Conservation (phyloP, 192 early-diverging fungal species). For the Backusella morwellensis region DNA sequence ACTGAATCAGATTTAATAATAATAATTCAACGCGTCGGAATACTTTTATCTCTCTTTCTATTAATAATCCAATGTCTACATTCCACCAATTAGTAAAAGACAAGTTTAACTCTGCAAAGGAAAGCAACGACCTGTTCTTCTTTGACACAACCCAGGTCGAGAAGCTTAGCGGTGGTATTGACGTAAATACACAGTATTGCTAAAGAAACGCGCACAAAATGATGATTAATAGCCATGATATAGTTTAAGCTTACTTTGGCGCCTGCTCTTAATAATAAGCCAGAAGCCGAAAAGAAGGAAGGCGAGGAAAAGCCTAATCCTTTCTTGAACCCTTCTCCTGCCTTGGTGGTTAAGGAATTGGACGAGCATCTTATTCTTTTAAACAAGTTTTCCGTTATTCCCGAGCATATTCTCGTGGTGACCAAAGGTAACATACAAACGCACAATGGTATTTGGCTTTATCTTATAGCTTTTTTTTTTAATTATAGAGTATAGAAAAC, state of each 20-base stretch:
- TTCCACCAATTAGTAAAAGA: conserved; percentile 8
- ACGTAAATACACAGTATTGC: background rate
- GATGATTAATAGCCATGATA: background rate
- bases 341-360: conserved; percentile 43
- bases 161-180: background rate
- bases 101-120: conserved; percentile 2
- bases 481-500: conserved; percentile 46
- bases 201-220: too few species aligned
- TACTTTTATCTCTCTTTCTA: background rate
- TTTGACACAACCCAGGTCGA: conserved; percentile 10
- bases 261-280: conserved; percentile 43
- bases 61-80: background rate
- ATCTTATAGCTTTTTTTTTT: too few species aligned
- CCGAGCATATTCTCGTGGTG: conserved; percentile 49
- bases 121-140: background rate
- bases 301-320: conserved; percentile 37
- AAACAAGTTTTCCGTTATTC: conserved; percentile 58
- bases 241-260: conserved; percentile 49
- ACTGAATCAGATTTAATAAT: background rate
- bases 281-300: conserved; percentile 5
- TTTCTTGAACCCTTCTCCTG: conserved; percentile 47
- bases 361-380: conserved; percentile 44
- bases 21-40: background rate
- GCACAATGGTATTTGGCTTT: too few species aligned
- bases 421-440: conserved; percentile 49